Evolutionary conservation across 108 stramenopile species (phyloP).

Genomic region (Cyclotella cryptica): DNA sequence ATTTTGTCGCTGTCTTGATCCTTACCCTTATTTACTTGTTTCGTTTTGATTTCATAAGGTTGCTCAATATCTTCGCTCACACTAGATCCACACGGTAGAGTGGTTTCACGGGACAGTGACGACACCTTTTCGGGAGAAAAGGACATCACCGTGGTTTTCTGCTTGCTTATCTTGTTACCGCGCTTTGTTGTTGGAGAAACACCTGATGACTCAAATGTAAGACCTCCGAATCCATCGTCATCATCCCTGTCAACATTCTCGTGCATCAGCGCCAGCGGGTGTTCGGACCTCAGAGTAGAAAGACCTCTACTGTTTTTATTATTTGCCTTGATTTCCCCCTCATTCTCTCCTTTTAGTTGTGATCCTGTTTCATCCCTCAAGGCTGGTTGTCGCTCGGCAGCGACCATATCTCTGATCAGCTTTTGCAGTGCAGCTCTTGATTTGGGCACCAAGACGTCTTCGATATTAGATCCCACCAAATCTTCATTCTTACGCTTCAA

Average conservation of each 20-base stretch:
- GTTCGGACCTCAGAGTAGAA: constrained; percentile 45
- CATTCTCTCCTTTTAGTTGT: constrained; percentile 13
- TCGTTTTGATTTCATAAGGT: too few relatives aligned
- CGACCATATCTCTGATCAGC: constrained; percentile 61
- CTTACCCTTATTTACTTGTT: background rate
- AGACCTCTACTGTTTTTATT: constrained; percentile 37
- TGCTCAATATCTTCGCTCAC: constrained; percentile 19
- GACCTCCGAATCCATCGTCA: background rate
- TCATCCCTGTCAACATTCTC: constrained; percentile 31
- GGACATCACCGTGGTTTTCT: too few relatives aligned
- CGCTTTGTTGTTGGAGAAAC: too few relatives aligned
- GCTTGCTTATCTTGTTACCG: too few relatives aligned
- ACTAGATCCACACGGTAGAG: constrained; percentile 37
- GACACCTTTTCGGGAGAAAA: too few relatives aligned
- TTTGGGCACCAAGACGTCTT: constrained; percentile 66
- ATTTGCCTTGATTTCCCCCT: background rate
- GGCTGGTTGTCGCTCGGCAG: constrained; percentile 26
- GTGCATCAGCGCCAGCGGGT: constrained; percentile 49
- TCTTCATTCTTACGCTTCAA: constrained; percentile 61
- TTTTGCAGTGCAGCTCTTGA: constrained; percentile 62
- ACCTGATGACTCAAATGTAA: too few relatives aligned
- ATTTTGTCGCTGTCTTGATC: background rate
- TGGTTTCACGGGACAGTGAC: too few relatives aligned
- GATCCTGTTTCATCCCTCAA: background rate
- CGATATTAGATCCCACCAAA: constrained; percentile 67